Base-by-base conservation (phyloP, 2,329 filamentous ascomycete species). In the Arachnomyces sp. region DNA sequence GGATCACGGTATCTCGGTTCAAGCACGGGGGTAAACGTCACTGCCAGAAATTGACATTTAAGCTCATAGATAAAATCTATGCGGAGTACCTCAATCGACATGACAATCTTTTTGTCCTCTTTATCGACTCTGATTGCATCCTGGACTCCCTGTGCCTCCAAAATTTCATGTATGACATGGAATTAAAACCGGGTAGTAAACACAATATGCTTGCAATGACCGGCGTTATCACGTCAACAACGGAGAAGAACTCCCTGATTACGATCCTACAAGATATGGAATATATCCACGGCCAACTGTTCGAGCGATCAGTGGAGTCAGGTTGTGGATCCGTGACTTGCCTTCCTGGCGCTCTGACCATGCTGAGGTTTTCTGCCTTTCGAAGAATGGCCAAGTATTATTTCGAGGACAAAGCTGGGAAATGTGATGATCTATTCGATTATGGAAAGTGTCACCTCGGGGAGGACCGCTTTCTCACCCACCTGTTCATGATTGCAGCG, bases 161-260 rank as follows among this genome's bases (percentile, higher is more conserved):
- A 60, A 96, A 95, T 62, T 96, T 96, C 65, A 86, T 96, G 68
- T 95, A 92, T 63, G 90, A 96, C 60, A 96, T 96, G 92, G 88
- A 96, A 63, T 72, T 96, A 45, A 95, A 90, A 62, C 90, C 90
- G 1, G 89, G 89, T 40, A 94, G 89, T 66, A 80, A 85, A 57
- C 80, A 82, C 57, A 86, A 93, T 60, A 95, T 95, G 86, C 73
- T 96, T 56, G 90, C 90, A 39, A 95, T 95, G 87, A 96, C 90
- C 11, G 90, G 90, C 25, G 86, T 96, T 56, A 96, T 96, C 56
- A 96, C 90, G 2, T 90, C 88, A 1, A 95, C 89, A 0, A 95
- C 90, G 0, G 78, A 83, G 53, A 92, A 85, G 54, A 84, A 93
- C 60, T 87, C 84, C 50, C 69, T 96, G 41, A 86, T 96, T 55